Evolutionary conservation across 2,329 filamentous ascomycete genomes (phyloP).

Genomic region (Zymoseptoria pseudotritici): DNA sequence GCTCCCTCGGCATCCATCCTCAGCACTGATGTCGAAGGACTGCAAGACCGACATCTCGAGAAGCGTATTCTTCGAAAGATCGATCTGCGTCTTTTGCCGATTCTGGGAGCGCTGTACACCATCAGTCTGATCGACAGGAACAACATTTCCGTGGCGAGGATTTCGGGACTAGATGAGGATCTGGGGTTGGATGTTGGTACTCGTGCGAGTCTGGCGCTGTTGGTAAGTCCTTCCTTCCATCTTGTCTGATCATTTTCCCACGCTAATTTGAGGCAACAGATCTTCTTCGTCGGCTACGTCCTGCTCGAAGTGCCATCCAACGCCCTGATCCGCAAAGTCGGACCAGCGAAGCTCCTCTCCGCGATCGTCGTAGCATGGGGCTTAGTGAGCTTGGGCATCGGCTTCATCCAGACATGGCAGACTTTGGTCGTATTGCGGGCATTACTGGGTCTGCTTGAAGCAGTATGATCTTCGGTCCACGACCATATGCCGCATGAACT

Average conservation of each 20-base stretch:
- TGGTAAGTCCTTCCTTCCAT: background rate
- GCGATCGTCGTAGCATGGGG: conserved; percentile 36
- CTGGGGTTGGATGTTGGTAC: conserved; percentile 1
- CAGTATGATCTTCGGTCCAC: background rate
- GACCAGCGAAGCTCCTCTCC: conserved; percentile 39
- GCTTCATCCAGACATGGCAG: conserved; percentile 42
- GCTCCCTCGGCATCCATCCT: no score
- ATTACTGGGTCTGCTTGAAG: conserved; percentile 5
- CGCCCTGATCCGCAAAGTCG: conserved; percentile 33
- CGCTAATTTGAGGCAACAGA: background rate
- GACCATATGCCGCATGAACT: no score
- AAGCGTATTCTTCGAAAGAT: conserved; percentile 42
- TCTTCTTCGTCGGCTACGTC: conserved; percentile 35
- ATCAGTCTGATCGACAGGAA: conserved; percentile 38
- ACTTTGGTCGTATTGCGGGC: conserved; percentile 8
- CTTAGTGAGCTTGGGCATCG: conserved; percentile 39
- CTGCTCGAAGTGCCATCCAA: conserved; percentile 33
- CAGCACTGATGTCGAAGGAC: no score
- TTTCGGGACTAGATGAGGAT: conserved; percentile 7
- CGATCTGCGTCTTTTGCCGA: conserved; percentile 43
- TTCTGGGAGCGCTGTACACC: conserved; percentile 38
- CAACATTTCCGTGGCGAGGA: conserved; percentile 7
- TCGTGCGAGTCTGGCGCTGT: conserved; percentile 3
- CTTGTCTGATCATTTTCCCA: no score
- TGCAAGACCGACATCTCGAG: conserved; percentile 13